phyloP scores from a whole-genome alignment of 768 basidiomycete species.

The Boletus rufocinnamomeus region DNA sequence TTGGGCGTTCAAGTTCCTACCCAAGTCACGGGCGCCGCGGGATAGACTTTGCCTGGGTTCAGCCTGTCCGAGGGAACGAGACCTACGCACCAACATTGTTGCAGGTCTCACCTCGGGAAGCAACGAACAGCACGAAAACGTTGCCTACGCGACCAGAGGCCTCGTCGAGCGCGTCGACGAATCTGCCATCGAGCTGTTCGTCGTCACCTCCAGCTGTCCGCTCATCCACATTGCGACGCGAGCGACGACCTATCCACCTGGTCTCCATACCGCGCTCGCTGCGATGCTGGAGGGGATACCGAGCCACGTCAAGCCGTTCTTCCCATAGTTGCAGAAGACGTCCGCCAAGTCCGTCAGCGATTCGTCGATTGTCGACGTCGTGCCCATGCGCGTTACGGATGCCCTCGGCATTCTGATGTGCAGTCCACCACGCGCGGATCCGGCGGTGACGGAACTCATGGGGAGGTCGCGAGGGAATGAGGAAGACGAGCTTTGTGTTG shows the following conservation, averaged over 20 bases:
- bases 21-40: too few relatives aligned
- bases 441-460: constrained; percentile 88
- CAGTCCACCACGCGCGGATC: constrained; percentile 88
- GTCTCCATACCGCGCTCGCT: constrained; percentile 86
- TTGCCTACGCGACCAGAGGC: constrained; percentile 95
- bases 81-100: constrained; percentile 83
- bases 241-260: constrained; percentile 85
- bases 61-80: constrained; percentile 80
- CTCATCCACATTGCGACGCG: constrained; percentile 94
- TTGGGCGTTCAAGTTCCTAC: too few relatives aligned
- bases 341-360: constrained; percentile 94
- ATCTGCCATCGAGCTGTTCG: constrained; percentile 88
- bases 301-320: constrained; percentile 92
- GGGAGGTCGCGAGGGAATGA: constrained; percentile 63
- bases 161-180: constrained; percentile 88
- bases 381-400: constrained; percentile 78
- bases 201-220: constrained; percentile 93
- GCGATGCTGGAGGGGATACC: constrained; percentile 87
- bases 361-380: constrained; percentile 67
- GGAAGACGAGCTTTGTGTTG: constrained; percentile 66
- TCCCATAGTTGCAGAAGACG: constrained; percentile 94
- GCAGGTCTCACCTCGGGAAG: constrained; percentile 92
- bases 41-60: too few relatives aligned
- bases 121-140: constrained; percentile 93
- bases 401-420: constrained; percentile 90